Base-by-base conservation (phyloP, 805 yeast genomes). In the Metschnikowia henanensis region DNA sequence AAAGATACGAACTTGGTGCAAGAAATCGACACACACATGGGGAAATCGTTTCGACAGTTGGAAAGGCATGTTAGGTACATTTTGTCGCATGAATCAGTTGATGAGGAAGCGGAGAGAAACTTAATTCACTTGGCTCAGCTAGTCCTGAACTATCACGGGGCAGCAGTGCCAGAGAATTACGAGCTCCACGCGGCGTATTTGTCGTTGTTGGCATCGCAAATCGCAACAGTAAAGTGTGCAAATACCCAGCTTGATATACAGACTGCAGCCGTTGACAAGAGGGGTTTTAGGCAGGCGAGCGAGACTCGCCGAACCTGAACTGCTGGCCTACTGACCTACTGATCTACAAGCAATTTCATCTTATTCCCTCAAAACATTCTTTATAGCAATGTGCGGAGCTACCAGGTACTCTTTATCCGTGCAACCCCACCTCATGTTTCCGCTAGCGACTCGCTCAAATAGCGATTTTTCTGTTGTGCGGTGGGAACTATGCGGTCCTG, bases 191-290 rank as follows among this genome's bases (percentile, higher is more conserved):
- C 66, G 1, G 49, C 64, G 3, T 65, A 65, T 17, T 46, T 70
- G 30, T 51, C 65, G 15, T 49, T 69, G 19, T 37, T 70, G 7
- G 60, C 69, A 1, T 53, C 63, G 16, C 66, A 70, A 43, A 41
- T 65, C 17, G 46, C 59, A 1, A 53, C 59, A 1, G 34, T 47
- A 3, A 39, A 33, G 13, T 35, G 48, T 13, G 52, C 53, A 12
- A 41, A 48, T 15, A 35, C 45, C 12, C 54, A 45, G 34, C 29
- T 43, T 19, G 29, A 18, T n/a, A 44, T 39, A n/a, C 47, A 37
- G 23, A 37, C 46, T 3, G 33, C 42, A 13, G 47, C 41, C 10
- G 37, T 43, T 16, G 37, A 26, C 13, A 45, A 37, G 41, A 32
- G 33, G 21, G 37, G 38, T 7, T 37, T 17, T 16, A n/a, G 16